Evolutionary conservation across 1,139 yeast genomes (phyloP).

Genomic region (Magnusiomyces suaveolens): DNA sequence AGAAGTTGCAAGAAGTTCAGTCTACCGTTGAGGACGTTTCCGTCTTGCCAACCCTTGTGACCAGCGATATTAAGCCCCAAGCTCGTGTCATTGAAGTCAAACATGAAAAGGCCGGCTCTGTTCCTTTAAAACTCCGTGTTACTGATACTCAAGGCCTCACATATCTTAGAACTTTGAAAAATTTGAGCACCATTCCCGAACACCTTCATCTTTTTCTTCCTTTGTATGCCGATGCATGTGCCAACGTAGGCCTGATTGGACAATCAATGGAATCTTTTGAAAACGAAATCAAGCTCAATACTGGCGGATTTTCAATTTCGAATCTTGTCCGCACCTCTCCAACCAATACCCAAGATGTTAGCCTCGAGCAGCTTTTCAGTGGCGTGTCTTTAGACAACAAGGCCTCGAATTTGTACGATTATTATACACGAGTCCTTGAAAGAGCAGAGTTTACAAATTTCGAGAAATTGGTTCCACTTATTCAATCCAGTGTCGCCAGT

Average conservation of each 20-base stretch:
- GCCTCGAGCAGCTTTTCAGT: constrained; percentile 42
- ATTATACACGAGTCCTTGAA: constrained; percentile 60
- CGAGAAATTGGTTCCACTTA: constrained; percentile 62
- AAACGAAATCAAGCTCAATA: constrained; percentile 66
- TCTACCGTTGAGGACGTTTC: constrained; percentile 61
- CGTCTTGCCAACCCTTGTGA: constrained; percentile 65
- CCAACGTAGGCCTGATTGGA: constrained; percentile 69
- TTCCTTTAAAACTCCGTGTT: constrained; percentile 29
- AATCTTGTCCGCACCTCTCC: constrained; percentile 40
- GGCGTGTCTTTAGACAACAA: constrained; percentile 73
- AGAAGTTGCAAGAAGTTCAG: constrained; percentile 52
- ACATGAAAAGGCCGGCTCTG: constrained; percentile 9
- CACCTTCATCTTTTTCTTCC: constrained; percentile 63
- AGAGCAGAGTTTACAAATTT: constrained; percentile 61
- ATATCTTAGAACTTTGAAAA: constrained; percentile 53
- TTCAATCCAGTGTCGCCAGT: constrained; percentile 68
- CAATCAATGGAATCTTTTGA: constrained; percentile 74
- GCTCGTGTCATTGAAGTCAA: constrained; percentile 38
- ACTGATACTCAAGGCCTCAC: constrained; percentile 44
- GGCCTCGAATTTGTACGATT: constrained; percentile 46
- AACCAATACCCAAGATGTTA: constrained; percentile 23
- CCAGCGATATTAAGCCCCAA: constrained; percentile 58
- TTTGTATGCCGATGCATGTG: constrained; percentile 66
- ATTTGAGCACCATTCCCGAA: constrained; percentile 43
- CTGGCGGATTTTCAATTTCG: constrained; percentile 73